Conservation (phyloP, 371 early-diverging fungal species). For the Mortierella sp. region DNA sequence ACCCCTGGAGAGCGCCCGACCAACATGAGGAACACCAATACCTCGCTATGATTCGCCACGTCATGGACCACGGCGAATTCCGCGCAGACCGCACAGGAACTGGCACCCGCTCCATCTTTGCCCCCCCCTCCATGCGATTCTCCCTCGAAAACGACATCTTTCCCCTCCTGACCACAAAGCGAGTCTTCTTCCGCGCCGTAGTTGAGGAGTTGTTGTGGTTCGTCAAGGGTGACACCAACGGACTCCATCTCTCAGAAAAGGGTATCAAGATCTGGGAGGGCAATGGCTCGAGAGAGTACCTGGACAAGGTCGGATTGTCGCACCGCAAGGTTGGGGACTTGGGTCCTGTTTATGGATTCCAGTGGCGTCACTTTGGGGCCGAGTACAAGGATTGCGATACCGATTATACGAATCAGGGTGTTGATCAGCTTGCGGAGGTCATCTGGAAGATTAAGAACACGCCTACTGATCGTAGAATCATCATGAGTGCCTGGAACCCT, state of each 20-base stretch:
- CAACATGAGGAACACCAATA: conserved; percentile 94
- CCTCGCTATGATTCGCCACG: conserved; percentile 84
- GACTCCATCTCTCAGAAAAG: conserved; percentile 83
- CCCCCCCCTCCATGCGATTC: conserved; percentile 94
- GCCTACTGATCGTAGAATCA: conserved; percentile 95
- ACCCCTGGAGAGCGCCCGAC: conserved; percentile 44
- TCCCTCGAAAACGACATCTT: conserved; percentile 83
- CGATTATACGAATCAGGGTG: conserved; percentile 95
- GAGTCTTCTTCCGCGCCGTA: conserved; percentile 93
- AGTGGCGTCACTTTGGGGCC: conserved; percentile 99
- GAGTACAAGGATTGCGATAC: conserved; percentile 89
- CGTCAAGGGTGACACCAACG: conserved; percentile 94
- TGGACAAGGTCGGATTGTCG: conserved; percentile 88
- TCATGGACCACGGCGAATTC: conserved; percentile 84
- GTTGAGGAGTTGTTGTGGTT: conserved; percentile 99
- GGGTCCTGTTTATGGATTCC: conserved; percentile 99
- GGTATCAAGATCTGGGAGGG: conserved; percentile 98
- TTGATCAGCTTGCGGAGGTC: conserved; percentile 96
- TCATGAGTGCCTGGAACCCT: conserved; percentile 99
- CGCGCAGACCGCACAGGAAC: conserved; percentile 98
- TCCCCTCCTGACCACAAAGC: conserved; percentile 98
- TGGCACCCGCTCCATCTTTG: conserved; percentile 96
- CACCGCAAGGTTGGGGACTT: conserved; percentile 94
- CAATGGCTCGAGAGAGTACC: conserved; percentile 94
- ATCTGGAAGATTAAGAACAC: conserved; percentile 88